A percentile compares a stretch with the other conserved stretches of the same genome.
Conservation (phyloP, 1,284 basidiomycete genomes). For the Sanghuangporus baumii region DNA sequence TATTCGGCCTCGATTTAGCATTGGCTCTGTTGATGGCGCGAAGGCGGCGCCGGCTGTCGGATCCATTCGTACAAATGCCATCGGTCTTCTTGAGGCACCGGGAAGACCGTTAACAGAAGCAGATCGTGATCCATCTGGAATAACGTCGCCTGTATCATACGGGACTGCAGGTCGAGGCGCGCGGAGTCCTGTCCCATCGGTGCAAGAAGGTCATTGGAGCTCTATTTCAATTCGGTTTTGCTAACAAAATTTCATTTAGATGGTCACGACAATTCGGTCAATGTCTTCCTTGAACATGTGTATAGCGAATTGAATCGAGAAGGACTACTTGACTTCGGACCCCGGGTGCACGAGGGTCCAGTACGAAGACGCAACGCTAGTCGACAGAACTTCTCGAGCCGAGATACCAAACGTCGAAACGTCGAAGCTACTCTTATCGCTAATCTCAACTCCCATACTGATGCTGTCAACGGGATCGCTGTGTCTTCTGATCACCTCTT, state of each 20-base stretch:
- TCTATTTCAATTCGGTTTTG: conserved; percentile 5
- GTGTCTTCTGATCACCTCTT: conserved; percentile 93
- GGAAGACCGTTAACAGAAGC: conserved; percentile 54
- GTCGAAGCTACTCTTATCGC: conserved; percentile 76
- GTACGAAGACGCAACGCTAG: conserved; percentile 66
- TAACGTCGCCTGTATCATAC: conserved; percentile 62
- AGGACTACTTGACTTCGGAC: conserved; percentile 84
- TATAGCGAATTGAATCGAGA: conserved; percentile 84
- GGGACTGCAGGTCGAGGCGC: conserved; percentile 46
- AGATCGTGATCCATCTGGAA: conserved; percentile 61
- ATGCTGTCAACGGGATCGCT: conserved; percentile 73
- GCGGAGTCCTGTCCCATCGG: conserved; percentile 37
- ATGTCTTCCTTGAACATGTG: conserved; percentile 81
- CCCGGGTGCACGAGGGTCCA: conserved; percentile 75
- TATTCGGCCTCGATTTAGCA: conserved; percentile 55
- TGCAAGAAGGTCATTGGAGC: conserved; percentile 9
- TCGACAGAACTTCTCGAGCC: conserved; percentile 55
- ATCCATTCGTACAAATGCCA: conserved; percentile 71
- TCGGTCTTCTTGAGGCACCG: conserved; percentile 70
- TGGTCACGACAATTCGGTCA: conserved; percentile 82
- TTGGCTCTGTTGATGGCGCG: conserved; percentile 62
- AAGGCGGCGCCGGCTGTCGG: conserved; percentile 84
- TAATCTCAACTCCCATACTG: conserved; percentile 82
- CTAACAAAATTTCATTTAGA: conserved; percentile 39
- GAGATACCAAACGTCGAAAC: conserved; percentile 49